Evolutionary conservation across 192 early-diverging fungal species (phyloP).

Genomic region (Mortierella alpina): DNA sequence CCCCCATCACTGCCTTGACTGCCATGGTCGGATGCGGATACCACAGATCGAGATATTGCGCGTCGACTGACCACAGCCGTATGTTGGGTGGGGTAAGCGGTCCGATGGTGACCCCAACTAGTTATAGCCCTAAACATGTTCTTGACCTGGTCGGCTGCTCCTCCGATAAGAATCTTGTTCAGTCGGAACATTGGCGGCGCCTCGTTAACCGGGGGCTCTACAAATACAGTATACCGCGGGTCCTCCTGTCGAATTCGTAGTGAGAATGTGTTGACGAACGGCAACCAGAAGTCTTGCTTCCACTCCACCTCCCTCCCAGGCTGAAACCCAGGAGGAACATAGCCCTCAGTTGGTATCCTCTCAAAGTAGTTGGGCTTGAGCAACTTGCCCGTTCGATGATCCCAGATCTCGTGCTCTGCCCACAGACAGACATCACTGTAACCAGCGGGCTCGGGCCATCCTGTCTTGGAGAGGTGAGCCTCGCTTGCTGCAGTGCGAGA

Average conservation of each 20-base stretch:
- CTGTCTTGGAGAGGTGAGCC: conserved; percentile 38
- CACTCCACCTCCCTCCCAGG: conserved; percentile 45
- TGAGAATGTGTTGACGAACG: conserved; percentile 56
- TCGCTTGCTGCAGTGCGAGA: not conserved
- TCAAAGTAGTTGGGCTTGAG: conserved; percentile 61
- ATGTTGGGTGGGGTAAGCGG: conserved; percentile 51
- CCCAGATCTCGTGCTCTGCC: conserved; percentile 65
- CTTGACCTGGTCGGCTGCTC: conserved; percentile 60
- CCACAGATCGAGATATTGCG: not conserved
- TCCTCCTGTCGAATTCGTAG: conserved; percentile 56
- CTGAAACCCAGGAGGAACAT: conserved; percentile 24
- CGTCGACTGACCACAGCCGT: conserved; percentile 1
- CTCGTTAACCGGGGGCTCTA: conserved; percentile 63
- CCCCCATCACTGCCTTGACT: not conserved
- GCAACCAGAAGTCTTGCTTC: conserved; percentile 59
- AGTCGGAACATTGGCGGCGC: conserved; percentile 56
- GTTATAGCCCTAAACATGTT: conserved; percentile 60
- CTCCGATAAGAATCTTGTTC: conserved; percentile 49
- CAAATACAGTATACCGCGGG: conserved; percentile 56
- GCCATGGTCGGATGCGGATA: not conserved
- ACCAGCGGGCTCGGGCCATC: conserved; percentile 53
- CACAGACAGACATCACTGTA: conserved; percentile 63
- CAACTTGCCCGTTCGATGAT: conserved; percentile 26
- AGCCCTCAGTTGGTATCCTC: conserved; percentile 40
- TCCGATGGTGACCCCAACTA: conserved; percentile 45